These are phyloP conservation scores for Hypoxylon intermedium DNA, from an alignment of 495 filamentous ascomycete species.

Conservation along the genomic window DNA sequence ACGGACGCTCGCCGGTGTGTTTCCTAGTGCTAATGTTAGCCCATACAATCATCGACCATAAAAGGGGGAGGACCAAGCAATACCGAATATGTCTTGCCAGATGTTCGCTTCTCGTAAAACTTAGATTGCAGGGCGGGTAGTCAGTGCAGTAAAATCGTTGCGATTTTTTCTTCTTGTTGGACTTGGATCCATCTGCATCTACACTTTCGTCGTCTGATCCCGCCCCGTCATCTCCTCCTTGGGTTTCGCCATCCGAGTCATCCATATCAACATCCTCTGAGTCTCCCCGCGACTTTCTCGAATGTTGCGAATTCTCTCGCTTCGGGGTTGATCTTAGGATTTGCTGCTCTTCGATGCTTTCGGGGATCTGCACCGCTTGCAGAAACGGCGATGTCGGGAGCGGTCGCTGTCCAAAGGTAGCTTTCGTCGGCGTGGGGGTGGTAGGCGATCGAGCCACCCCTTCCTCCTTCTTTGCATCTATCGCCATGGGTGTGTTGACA, in stretches of 20 bases:
- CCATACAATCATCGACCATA: not conserved
- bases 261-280: conserved; percentile 81
- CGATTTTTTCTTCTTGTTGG: conserved; percentile 92
- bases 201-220: conserved; percentile 80
- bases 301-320: conserved; percentile 67
- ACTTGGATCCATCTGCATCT: conserved; percentile 67
- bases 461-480: conserved; percentile 49
- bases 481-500: conserved; percentile 75
- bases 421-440: conserved; percentile 69
- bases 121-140: conserved; percentile 91
- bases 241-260: conserved; percentile 68
- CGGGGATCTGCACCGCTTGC: conserved; percentile 57
- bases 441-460: conserved; percentile 68
- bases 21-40: conserved; percentile 66
- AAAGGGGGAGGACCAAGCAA: not conserved
- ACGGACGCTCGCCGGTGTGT: conserved; percentile 96
- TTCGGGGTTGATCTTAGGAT: conserved; percentile 42
- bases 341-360: conserved; percentile 48
- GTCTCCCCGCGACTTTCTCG: conserved; percentile 65
- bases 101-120: conserved; percentile 97
- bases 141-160: conserved; percentile 98
- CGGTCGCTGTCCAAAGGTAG: conserved; percentile 67
- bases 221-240: conserved; percentile 62
- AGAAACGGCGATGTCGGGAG: conserved; percentile 65
- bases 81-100: conserved; percentile 92